Percentiles rank a stretch among this genome's conserved stretches.
These are phyloP conservation scores for Calocybe indica DNA, from an alignment of 768 basidiomycete genomes.

Conservation along the genomic window DNA sequence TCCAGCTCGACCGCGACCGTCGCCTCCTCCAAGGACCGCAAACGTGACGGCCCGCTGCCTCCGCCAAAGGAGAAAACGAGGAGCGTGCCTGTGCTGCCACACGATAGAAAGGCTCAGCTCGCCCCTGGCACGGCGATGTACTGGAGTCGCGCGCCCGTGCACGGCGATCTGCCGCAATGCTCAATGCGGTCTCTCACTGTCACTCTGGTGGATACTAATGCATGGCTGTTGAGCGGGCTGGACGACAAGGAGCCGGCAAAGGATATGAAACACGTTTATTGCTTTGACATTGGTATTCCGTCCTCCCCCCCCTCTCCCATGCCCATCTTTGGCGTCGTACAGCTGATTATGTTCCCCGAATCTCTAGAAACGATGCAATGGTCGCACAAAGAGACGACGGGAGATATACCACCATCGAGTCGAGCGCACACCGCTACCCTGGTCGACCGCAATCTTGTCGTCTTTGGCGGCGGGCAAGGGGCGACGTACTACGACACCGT, in stretches of 20 bases:
- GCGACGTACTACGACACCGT: conserved; percentile 78
- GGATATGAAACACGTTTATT: conserved; percentile 76
- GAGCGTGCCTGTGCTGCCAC: conserved; percentile 52
- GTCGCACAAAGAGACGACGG: conserved; percentile 70
- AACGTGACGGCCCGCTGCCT: conserved; percentile 4
- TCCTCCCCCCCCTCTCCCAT: neutral
- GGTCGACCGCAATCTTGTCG: conserved; percentile 71
- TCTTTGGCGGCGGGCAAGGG: conserved; percentile 87
- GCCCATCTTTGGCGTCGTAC: neutral
- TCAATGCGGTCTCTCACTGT: conserved; percentile 80
- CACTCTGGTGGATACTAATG: conserved; percentile 74
- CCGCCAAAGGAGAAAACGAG: conserved; percentile 29
- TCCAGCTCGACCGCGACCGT: conserved; percentile 13
- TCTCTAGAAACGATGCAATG: conserved; percentile 81
- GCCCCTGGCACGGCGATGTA: conserved; percentile 77
- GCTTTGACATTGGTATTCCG: conserved; percentile 72
- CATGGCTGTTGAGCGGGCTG: conserved; percentile 88
- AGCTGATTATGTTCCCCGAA: neutral
- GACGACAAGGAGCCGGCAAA: conserved; percentile 71
- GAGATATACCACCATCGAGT: conserved; percentile 77
- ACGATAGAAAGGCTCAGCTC: conserved; percentile 50
- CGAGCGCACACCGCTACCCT: conserved; percentile 86
- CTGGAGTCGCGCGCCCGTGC: conserved; percentile 81
- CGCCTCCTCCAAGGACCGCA: conserved; percentile 12
- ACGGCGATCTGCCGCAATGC: conserved; percentile 59